Conservation (phyloP, 441 rosid species). For the Erodium trifolium region DNA sequence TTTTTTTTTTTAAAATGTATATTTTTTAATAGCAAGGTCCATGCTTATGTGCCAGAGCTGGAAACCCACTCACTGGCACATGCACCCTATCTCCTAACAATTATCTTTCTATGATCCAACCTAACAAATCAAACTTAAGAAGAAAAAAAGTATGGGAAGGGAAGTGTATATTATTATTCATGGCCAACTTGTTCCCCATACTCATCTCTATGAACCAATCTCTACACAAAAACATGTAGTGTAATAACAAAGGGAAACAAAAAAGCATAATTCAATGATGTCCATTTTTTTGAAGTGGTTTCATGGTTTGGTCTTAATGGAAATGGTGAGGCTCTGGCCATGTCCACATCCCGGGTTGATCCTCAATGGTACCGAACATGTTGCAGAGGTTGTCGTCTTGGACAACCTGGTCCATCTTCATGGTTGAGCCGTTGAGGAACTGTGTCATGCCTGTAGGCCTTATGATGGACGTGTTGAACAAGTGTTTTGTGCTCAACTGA, state of each 20-base stretch:
- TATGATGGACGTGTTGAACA: too few relatives aligned
- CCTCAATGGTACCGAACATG: slow-evolving; percentile 72
- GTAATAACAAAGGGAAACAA: background rate
- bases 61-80: slow-evolving; percentile 32
- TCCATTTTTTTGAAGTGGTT: too few relatives aligned
- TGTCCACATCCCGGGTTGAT: slow-evolving; percentile 66
- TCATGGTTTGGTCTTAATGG: slow-evolving; percentile 26
- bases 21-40: slow-evolving; percentile 34
- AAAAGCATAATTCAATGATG: background rate
- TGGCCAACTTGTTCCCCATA: background rate
- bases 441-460: too few relatives aligned
- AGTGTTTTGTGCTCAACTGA: too few relatives aligned
- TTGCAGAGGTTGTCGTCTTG: slow-evolving; percentile 32
- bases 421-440: too few relatives aligned
- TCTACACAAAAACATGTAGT: background rate
- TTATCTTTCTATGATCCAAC: slow-evolving; percentile 17
- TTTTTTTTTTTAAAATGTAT: slow-evolving; percentile 16
- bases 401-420: too few relatives aligned
- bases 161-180: slow-evolving; percentile 23
- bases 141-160: slow-evolving; percentile 23
- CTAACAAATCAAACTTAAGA: slow-evolving; percentile 12
- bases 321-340: slow-evolving; percentile 69
- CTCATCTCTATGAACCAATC: background rate
- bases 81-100: slow-evolving; percentile 34
- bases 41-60: slow-evolving; percentile 40